These are phyloP conservation scores for Phytopythium montanum DNA, from an alignment of 352 stramenopile species.

Conservation along the genomic window DNA sequence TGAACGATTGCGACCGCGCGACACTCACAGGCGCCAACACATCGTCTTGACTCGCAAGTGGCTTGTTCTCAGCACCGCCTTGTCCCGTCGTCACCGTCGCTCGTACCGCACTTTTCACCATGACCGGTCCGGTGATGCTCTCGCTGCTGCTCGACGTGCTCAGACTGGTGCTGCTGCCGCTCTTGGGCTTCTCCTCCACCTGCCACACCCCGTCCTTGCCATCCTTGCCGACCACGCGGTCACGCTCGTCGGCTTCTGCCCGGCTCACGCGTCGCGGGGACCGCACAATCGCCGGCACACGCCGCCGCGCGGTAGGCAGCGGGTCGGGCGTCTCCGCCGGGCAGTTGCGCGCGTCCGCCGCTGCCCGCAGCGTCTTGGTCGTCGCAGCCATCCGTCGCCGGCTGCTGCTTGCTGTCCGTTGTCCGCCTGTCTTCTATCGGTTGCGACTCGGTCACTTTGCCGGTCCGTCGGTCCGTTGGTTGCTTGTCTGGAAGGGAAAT, in stretches of 20 bases:
- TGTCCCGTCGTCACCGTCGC: neutral
- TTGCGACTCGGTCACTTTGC: too few species aligned
- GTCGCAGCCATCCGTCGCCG: neutral
- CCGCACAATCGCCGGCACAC: neutral
- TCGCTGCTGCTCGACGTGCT: constrained; percentile 11
- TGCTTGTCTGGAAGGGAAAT: neutral
- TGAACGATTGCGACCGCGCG: constrained; percentile 43
- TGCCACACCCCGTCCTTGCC: neutral
- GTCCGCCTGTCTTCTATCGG: too few species aligned
- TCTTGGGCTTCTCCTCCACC: neutral
- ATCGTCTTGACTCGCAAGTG: constrained; percentile 7
- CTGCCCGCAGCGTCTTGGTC: neutral
- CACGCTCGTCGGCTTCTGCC: neutral
- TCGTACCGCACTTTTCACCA: neutral
- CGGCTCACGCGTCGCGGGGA: neutral
- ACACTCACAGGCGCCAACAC: constrained; percentile 19
- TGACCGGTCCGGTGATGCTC: neutral
- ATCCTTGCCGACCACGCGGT: neutral
- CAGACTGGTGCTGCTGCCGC: constrained; percentile 4
- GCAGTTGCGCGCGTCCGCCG: neutral
- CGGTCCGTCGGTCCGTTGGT: neutral
- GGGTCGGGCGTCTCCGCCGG: neutral
- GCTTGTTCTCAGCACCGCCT: neutral
- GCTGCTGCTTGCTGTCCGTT: too few species aligned
- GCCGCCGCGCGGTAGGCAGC: neutral